phyloP scores from a whole-genome alignment of 2,329 filamentous ascomycete genomes.

The Phialocephala subalpina region DNA sequence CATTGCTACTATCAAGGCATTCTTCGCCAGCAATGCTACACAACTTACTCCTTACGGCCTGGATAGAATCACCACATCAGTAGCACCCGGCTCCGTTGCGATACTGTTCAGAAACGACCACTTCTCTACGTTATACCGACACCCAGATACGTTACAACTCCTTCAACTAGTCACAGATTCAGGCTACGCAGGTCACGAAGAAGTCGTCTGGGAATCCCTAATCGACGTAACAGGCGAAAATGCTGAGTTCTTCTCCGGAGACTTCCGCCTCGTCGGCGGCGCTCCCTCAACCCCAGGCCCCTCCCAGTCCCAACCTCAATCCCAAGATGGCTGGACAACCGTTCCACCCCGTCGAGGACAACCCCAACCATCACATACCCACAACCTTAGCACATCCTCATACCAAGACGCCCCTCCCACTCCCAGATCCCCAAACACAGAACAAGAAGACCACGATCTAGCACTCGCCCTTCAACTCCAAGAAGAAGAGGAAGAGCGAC shows the following conservation, averaged over 20 bases:
- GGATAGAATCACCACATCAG: constrained; percentile 72
- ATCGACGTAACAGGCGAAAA: constrained; percentile 86
- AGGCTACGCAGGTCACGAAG: constrained; percentile 85
- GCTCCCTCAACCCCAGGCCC: constrained; percentile 37
- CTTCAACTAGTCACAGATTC: constrained; percentile 91
- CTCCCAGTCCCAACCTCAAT: constrained; percentile 11
- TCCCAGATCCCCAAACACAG: constrained; percentile 44
- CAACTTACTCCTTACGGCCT: constrained; percentile 88
- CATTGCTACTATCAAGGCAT: constrained; percentile 83
- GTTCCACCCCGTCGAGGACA: constrained; percentile 26
- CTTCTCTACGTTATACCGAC: constrained; percentile 92
- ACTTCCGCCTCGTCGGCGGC: constrained; percentile 86
- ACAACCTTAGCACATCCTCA: constrained; percentile 18
- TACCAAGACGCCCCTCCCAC: constrained; percentile 21
- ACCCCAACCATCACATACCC: constrained; percentile 6
- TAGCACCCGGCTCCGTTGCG: constrained; percentile 80
- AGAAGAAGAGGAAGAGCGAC: constrained; percentile 88
- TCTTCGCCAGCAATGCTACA: constrained; percentile 81
- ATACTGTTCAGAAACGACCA: constrained; percentile 98
- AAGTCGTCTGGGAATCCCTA: constrained; percentile 95
- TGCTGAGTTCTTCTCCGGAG: constrained; percentile 86
- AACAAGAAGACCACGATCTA: constrained; percentile 84
- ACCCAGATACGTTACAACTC: constrained; percentile 78
- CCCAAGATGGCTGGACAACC: constrained; percentile 35
- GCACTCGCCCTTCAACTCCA: constrained; percentile 92